These are phyloP conservation scores for Candolleomyces eurysporus DNA, from an alignment of 768 basidiomycete genomes.

Conservation along the genomic window DNA sequence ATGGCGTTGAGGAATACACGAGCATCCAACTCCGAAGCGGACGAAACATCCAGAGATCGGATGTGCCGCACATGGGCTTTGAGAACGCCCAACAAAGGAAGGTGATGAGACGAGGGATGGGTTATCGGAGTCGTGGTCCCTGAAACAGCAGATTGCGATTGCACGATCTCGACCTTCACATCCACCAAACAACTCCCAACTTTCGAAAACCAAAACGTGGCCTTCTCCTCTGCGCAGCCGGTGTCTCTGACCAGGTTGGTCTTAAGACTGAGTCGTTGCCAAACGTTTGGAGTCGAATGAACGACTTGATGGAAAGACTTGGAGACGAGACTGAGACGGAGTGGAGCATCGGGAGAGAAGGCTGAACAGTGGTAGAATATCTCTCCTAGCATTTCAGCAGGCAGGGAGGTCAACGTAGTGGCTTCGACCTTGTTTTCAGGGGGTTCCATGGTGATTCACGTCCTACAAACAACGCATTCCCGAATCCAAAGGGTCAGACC, in stretches of 20 bases:
- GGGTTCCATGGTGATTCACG: not conserved
- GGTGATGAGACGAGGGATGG: not conserved
- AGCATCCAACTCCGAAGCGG: constrained; percentile 19
- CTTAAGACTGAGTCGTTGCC: constrained; percentile 26
- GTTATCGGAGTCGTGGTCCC: too few relatives aligned
- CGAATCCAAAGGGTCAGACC: not conserved
- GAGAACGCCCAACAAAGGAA: not conserved
- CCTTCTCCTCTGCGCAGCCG: constrained; percentile 19
- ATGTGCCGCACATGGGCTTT: constrained; percentile 15
- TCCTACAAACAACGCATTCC: not conserved
- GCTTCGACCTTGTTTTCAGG: not conserved
- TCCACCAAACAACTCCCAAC: constrained; percentile 23
- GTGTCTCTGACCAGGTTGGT: constrained; percentile 8
- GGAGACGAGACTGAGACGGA: constrained; percentile 29
- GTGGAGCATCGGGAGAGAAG: constrained; percentile 28
- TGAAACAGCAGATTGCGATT: not conserved
- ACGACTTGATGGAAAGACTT: constrained; percentile 25
- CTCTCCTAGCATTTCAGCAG: constrained; percentile 34
- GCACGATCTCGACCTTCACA: constrained; percentile 17
- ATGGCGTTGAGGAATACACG: constrained; percentile 17
- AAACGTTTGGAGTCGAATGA: constrained; percentile 26
- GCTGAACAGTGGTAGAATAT: constrained; percentile 28
- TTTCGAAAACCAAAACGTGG: constrained; percentile 28
- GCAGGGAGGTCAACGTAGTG: constrained; percentile 14
- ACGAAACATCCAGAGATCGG: constrained; percentile 14